These are phyloP conservation scores for Drechslerella dactyloides DNA, from an alignment of 2,329 filamentous ascomycete species.

Conservation along the genomic window DNA sequence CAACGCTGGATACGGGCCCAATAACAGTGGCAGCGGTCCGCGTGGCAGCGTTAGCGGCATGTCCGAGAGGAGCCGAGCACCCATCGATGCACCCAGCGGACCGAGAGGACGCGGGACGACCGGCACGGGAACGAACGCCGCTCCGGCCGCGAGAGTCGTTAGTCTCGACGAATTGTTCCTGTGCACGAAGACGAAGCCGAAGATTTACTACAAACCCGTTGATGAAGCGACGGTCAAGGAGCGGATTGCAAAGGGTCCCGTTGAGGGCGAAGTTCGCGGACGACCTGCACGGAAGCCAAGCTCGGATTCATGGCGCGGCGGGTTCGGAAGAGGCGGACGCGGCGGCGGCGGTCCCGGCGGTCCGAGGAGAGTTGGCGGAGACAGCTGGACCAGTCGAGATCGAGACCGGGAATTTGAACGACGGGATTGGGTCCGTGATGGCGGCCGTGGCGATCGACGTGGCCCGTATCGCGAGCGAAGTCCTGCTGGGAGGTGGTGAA, in stretches of 20 bases:
- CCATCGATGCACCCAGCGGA: constrained; percentile 27
- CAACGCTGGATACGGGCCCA: background rate
- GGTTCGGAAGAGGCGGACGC: constrained; percentile 9
- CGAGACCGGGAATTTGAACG: constrained; percentile 45
- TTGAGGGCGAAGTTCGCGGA: constrained; percentile 46
- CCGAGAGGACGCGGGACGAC: constrained; percentile 19
- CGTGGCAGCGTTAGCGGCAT: constrained; percentile 4
- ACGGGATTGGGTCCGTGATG: constrained; percentile 47
- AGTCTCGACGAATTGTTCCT: constrained; percentile 54
- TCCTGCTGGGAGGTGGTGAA: constrained; percentile 35
- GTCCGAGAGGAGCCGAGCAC: constrained; percentile 4
- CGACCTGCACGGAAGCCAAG: constrained; percentile 20
- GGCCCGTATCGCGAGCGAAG: constrained; percentile 39
- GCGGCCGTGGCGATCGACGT: constrained; percentile 34
- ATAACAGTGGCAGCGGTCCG: background rate
- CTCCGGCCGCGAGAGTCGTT: constrained; percentile 33
- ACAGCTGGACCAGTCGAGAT: constrained; percentile 45
- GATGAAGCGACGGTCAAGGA: constrained; percentile 52
- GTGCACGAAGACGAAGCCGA: constrained; percentile 54
- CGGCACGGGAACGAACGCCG: background rate
- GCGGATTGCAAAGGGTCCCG: constrained; percentile 51
- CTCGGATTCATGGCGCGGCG: constrained; percentile 34
- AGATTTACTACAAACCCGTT: constrained; percentile 55
- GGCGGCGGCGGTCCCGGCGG: constrained; percentile 29
- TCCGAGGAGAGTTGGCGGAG: constrained; percentile 22